Evolutionary conservation across 2,329 filamentous ascomycete genomes (phyloP), one percentile per base, ranked within the genome.

Genomic region (Penicillium griseofulvum): DNA sequence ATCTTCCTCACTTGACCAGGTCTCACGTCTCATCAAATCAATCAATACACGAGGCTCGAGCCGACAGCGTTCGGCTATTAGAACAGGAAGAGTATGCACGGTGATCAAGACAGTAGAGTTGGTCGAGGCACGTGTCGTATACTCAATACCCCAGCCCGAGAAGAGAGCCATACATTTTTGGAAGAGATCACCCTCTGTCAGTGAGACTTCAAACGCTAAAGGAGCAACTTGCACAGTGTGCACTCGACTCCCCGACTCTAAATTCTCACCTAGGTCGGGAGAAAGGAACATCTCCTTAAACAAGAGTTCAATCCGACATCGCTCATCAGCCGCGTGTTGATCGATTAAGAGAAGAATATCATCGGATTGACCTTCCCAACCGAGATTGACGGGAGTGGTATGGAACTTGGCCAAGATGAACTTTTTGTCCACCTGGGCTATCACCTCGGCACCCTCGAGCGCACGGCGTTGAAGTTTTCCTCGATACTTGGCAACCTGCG

Each of bases 311-410:
- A 97, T 82, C 1, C 87, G 86, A 59, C 89, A 86, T 43, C 94
- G 83, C 75, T 99, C 94, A 69, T 97, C 93, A 3, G 92, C 94
- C 0, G 94, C 94, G 69, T 99, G 94, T 67, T 99, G 94, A 67
- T 99, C 94, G 6, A 97, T 81, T 37, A 97, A 78, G 0, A 96
- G 80, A 5, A 97, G 75, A 1, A 85, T 63, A 2, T 56, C 38
- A 16, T 37, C 55, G 26, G 42, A 49, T 8, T 41, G 34, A 41
- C 58, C n/a, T 42, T 11, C 17, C 34, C 11, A 8, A 14, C 7
- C 14, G 22, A 14, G 12, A 24, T 45, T 29, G 16, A 42, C n/a
- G 16, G 52, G 5, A 6, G 48, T 56, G 4, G 67, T 49, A 0
- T 72, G 69, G 47, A 90, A 74, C 58, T 83, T 87, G 22, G 86